Conservation (phyloP, 345 rosid genomes). For the Ricinus communis region DNA sequence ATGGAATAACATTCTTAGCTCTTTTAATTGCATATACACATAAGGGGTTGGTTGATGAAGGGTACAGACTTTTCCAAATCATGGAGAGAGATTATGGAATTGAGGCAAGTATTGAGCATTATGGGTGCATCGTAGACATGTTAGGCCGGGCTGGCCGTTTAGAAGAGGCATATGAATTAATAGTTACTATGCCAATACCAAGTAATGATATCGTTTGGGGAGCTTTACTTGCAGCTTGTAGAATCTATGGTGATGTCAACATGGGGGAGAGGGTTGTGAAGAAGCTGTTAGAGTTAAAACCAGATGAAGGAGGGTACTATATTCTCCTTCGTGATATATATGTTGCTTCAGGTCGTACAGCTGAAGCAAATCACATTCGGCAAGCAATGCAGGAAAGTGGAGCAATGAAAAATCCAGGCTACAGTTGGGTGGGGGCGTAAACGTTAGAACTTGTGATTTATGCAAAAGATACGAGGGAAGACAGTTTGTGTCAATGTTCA, state of each 20-base stretch:
- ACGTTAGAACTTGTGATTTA: background rate
- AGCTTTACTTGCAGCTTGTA: conserved; percentile 22
- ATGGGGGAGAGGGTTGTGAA: conserved; percentile 23
- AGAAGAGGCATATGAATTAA: conserved; percentile 19
- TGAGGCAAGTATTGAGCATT: conserved; percentile 21
- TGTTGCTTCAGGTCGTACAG: conserved; percentile 14
- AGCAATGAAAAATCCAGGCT: conserved; percentile 19
- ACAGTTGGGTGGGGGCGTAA: conserved; percentile 10
- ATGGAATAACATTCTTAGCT: conserved; percentile 29
- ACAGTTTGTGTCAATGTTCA: background rate
- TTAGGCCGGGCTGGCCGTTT: conserved; percentile 23
- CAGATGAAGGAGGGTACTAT: conserved; percentile 21
- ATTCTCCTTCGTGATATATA: conserved; percentile 15
- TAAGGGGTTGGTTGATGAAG: conserved; percentile 35
- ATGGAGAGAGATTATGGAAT: conserved; percentile 22
- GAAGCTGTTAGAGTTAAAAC: conserved; percentile 18
- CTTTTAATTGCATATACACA: conserved; percentile 27
- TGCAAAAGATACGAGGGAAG: background rate
- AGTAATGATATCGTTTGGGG: conserved; percentile 23
- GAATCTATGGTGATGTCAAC: conserved; percentile 12
- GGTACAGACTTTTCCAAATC: conserved; percentile 24
- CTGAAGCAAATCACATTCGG: conserved; percentile 9
- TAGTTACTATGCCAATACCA: conserved; percentile 11
- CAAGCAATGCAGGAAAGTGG: conserved; percentile 9
- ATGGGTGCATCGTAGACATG: conserved; percentile 20